Evolutionary conservation across 768 basidiomycete species (phyloP).

Genomic region (Vararia minispora): DNA sequence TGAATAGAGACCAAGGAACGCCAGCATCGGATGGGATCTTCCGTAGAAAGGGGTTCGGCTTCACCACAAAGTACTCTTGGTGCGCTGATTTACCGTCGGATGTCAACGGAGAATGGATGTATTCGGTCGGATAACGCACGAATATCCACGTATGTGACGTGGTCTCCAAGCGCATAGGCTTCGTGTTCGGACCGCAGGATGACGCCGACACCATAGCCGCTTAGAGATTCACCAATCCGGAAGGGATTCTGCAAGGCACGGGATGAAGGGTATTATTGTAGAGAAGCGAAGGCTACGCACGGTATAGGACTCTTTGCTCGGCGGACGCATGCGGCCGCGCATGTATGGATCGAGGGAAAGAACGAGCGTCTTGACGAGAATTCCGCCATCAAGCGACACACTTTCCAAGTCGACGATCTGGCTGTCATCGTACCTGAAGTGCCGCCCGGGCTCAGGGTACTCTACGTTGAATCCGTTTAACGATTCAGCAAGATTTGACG

Average conservation of each 20-base stretch:
- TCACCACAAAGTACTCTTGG: slow-evolving; percentile 31
- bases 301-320: not conserved
- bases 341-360: not conserved
- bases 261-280: too few species aligned
- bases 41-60: too few species aligned
- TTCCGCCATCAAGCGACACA: slow-evolving; percentile 1
- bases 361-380: not conserved
- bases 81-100: too few species aligned
- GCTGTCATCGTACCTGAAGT: slow-evolving; percentile 1
- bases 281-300: too few species aligned
- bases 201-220: slow-evolving; percentile 28
- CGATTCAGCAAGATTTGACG: not conserved
- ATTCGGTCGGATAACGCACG: slow-evolving; percentile 14
- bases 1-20: not conserved
- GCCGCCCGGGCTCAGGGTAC: slow-evolving; percentile 7
- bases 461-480: slow-evolving; percentile 2
- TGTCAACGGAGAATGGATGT: too few species aligned
- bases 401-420: slow-evolving; percentile 9
- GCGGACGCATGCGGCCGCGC: not conserved
- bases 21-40: slow-evolving; percentile 8
- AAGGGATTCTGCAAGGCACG: too few species aligned
- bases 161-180: slow-evolving; percentile 25
- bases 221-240: too few species aligned
- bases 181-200: slow-evolving; percentile 32
- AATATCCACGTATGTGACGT: slow-evolving; percentile 28